Percentiles rank a stretch among this genome's conserved stretches.
Evolutionary conservation across 2,329 filamentous ascomycete genomes (phyloP).

Genomic region (Arthrocladium fulminans): DNA sequence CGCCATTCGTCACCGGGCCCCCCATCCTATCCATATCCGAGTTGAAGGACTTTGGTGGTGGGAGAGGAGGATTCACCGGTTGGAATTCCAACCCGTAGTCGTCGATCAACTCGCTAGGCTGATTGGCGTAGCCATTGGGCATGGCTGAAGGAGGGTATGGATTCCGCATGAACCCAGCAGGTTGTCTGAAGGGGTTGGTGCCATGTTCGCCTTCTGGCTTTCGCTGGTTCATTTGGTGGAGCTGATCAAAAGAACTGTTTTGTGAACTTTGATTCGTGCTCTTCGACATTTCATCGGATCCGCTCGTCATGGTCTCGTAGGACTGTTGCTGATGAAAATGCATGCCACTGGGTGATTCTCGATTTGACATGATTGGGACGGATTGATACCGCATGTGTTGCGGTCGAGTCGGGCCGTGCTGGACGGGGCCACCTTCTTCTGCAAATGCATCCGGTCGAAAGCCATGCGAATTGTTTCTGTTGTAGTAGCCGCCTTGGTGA

Average conservation of each 20-base stretch:
- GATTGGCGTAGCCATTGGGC: constrained; percentile 20
- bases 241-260: constrained; percentile 79
- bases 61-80: constrained; percentile 10
- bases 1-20: neutral
- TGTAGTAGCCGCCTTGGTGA: constrained; percentile 15
- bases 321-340: constrained; percentile 63
- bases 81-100: constrained; percentile 18
- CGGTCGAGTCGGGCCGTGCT: constrained; percentile 17
- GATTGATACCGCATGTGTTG: constrained; percentile 13
- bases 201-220: constrained; percentile 43
- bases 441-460: constrained; percentile 16
- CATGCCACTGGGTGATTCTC: constrained; percentile 14
- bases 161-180: constrained; percentile 14
- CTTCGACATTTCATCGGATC: constrained; percentile 64
- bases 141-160: constrained; percentile 11
- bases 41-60: constrained; percentile 14
- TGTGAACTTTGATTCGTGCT: constrained; percentile 87
- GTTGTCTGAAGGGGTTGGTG: constrained; percentile 26
- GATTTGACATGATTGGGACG: neutral
- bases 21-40: constrained; percentile 8
- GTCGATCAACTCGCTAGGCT: constrained; percentile 22
- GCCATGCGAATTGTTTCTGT: constrained; percentile 19
- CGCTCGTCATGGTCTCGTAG: constrained; percentile 74
- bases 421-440: constrained; percentile 20
- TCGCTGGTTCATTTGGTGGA: constrained; percentile 41